A percentile compares a stretch with the other conserved stretches of the same genome.
Evolutionary conservation across 225 moss, liverwort and hornwort species (phyloP).

Genomic region (Pseudoscleropodium purum): DNA sequence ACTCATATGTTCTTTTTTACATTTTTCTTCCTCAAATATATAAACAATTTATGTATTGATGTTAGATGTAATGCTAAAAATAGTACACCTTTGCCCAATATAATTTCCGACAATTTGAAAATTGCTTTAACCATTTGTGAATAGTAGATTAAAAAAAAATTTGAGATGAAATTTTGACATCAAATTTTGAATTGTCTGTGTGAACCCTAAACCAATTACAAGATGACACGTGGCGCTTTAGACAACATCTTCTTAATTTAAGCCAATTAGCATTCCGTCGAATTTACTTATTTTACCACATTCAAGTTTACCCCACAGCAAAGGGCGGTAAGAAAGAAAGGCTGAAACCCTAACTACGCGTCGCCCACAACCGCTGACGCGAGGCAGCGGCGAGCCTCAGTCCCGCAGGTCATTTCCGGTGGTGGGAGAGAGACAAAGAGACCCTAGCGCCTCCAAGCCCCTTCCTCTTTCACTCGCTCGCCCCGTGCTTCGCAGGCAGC

Average conservation of each 20-base stretch:
- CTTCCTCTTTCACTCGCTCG: slow-evolving; percentile 18
- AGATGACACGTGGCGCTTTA: background rate
- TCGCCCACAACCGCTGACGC: background rate
- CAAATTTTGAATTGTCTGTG: background rate
- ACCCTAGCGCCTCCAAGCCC: background rate
- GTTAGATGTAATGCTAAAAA: rapidly evolving
- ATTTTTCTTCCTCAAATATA: background rate
- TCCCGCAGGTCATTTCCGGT: too few species aligned
- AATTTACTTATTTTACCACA: background rate
- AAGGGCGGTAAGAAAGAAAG: background rate
- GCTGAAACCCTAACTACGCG: background rate
- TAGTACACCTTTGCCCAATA: rapidly evolving
- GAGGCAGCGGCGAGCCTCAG: background rate
- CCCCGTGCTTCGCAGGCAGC: slow-evolving; percentile 13
- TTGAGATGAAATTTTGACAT: rapidly evolving
- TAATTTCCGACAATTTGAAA: rapidly evolving
- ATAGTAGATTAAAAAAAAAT: rapidly evolving
- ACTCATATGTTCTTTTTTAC: too few species aligned
- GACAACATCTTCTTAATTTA: background rate
- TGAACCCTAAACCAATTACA: background rate
- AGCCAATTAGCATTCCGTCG: background rate
- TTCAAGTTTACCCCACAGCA: background rate
- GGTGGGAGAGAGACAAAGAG: slow-evolving; percentile 1
- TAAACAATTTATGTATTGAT: background rate
- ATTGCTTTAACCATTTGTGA: too few species aligned